phyloP scores from a whole-genome alignment of 1,139 yeast genomes.

The Kodamaea suecica region DNA sequence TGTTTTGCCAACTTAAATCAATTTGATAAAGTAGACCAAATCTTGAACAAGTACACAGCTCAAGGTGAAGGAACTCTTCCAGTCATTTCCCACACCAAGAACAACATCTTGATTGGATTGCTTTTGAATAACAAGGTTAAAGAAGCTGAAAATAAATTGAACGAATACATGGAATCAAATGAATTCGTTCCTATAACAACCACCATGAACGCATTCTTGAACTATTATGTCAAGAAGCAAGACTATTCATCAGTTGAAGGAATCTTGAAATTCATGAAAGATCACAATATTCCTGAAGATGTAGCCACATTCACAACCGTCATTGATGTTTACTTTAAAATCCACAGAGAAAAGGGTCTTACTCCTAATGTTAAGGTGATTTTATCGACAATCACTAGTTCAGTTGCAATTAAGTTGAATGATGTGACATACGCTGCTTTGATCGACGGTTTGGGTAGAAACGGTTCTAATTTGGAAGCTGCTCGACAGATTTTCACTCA shows the following conservation, averaged over 20 bases:
- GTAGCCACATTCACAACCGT: conserved; percentile 65
- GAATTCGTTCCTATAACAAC: conserved; percentile 32
- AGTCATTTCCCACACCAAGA: conserved; percentile 29
- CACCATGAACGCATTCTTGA: conserved; percentile 38
- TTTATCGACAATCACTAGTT: conserved; percentile 39
- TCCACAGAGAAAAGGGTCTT: conserved; percentile 41
- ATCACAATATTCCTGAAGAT: conserved; percentile 51
- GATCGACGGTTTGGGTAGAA: conserved; percentile 53
- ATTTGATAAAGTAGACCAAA: conserved; percentile 33
- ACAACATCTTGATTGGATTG: conserved; percentile 38
- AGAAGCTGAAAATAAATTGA: conserved; percentile 35
- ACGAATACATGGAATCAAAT: conserved; percentile 25
- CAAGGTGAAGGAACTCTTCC: conserved; percentile 19
- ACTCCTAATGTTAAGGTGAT: conserved; percentile 41
- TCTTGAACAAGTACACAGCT: conserved; percentile 21
- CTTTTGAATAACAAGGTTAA: conserved; percentile 27
- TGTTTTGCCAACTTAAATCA: conserved; percentile 36
- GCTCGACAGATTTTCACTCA: conserved; percentile 50
- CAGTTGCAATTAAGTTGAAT: conserved; percentile 43
- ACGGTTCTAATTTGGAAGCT: conserved; percentile 45
- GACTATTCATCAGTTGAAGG: conserved; percentile 41
- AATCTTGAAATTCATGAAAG: conserved; percentile 36
- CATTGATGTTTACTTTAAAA: conserved; percentile 54
- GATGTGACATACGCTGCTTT: conserved; percentile 52
- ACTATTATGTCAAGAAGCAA: conserved; percentile 27